Percentiles rank a stretch among this genome's conserved stretches.
These are phyloP conservation scores for Peronospora belbahrii DNA, from an alignment of 352 stramenopile species.

Conservation along the genomic window DNA sequence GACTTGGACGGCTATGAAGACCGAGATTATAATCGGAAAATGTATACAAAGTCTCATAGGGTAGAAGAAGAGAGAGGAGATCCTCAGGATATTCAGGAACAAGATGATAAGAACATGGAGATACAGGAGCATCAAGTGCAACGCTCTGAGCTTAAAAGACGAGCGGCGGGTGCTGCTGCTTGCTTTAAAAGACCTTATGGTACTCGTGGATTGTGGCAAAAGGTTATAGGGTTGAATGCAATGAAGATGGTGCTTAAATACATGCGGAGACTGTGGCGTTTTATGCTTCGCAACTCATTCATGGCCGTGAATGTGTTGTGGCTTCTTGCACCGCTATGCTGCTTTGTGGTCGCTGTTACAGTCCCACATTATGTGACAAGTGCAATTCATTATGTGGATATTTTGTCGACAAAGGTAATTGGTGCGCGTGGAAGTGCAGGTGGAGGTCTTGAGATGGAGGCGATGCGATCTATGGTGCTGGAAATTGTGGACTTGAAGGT, in stretches of 20 bases:
- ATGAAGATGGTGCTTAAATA: conserved; percentile 22
- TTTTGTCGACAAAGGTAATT: conserved; percentile 39
- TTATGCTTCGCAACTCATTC: conserved; percentile 57
- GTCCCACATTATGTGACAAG: conserved; percentile 63
- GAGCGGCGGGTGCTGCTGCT: conserved; percentile 25
- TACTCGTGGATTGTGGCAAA: conserved; percentile 5
- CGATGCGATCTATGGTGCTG: conserved; percentile 55
- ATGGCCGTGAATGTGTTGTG: conserved; percentile 69
- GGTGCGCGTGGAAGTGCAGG: conserved; percentile 10
- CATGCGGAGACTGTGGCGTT: conserved; percentile 37
- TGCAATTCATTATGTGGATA: conserved; percentile 61
- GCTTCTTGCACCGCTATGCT: conserved; percentile 60
- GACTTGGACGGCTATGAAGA: conserved; percentile 29
- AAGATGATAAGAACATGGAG: conserved; percentile 21
- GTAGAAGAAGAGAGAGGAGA: background rate
- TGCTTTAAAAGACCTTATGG: conserved; percentile 17
- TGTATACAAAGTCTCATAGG: background rate
- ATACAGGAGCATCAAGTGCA: conserved; percentile 8
- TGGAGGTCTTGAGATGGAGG: conserved; percentile 37
- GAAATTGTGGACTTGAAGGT: conserved; percentile 69
- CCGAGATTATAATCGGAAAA: conserved; percentile 23
- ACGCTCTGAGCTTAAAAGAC: conserved; percentile 26
- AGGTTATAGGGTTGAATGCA: conserved; percentile 9
- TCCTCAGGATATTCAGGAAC: conserved; percentile 20
- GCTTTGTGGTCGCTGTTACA: conserved; percentile 60